Base-by-base conservation (phyloP, 2,329 filamentous ascomycete species). In the Drechslerella coelobrocha region DNA sequence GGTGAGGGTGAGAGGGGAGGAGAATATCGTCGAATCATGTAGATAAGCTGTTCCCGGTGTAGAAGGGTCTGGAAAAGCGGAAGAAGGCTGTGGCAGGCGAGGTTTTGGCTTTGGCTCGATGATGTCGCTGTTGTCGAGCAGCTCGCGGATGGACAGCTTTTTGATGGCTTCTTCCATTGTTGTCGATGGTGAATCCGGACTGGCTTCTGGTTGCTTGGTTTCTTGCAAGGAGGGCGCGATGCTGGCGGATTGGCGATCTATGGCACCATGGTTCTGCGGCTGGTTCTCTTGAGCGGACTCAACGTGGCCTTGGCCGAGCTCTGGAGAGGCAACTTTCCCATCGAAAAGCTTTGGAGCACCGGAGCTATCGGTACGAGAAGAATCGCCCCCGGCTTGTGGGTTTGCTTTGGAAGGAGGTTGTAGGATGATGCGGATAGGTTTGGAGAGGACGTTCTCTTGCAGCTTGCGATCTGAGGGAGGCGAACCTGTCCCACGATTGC, bases 81-180 rank as follows among this genome's bases (percentile, higher is more conserved):
- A 12, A 12, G 47, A 41, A 4, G 51, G 17, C 24, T 43, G 43
- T 5, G 29, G 55, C 19, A 19, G 62, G 26, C 59, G 61, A 9
- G 41, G 34, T 12, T 50, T 26, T 0, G 39, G 39, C 3, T 21
- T 21, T 9, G 55, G 50, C 29, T 61, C 62, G 50, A 61, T 54
- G 14, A 66, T 29, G 8, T 68, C 62, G 31, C 62, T 68, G 37
- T 37, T 60, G 8, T 68, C 62, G 8, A 68, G 56, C 19, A 68
- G 17, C 24, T 68, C 62, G 1, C 55, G 48, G 10, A 68, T 61
- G 7, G 62, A 61, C 14, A 68, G n/a, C 24, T 56, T 55, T 12
- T 55, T 27, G 17, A 51, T 26, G 12, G 50, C 45, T 27, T 68
- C 62, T 26, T 61, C 62, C 23, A 29, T 51, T 51, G 47, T 31